Conservation (phyloP, 2,329 filamentous ascomycete genomes). For the Trichocomaceae sp. region DNA sequence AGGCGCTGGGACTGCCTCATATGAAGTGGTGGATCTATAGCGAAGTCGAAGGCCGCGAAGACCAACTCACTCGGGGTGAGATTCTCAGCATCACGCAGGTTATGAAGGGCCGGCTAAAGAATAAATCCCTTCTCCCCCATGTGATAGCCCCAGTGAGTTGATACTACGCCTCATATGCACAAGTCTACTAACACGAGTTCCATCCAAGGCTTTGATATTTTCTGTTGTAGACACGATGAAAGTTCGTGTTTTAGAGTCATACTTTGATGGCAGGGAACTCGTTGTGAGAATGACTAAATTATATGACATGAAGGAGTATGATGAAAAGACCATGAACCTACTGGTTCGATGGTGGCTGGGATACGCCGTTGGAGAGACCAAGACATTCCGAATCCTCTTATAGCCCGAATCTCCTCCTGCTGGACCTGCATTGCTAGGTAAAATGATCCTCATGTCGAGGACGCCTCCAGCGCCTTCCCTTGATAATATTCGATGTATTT, state of each 20-base stretch:
- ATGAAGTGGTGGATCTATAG: slow-evolving; percentile 13
- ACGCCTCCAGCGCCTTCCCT: too few relatives aligned
- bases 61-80: slow-evolving; percentile 12
- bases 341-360: slow-evolving; percentile 8
- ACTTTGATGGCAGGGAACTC: slow-evolving; percentile 13
- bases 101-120: slow-evolving; percentile 8
- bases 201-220: slow-evolving; percentile 13
- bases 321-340: neutral
- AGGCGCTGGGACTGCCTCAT: slow-evolving; percentile 9
- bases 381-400: neutral
- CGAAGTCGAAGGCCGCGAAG: slow-evolving; percentile 8
- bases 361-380: slow-evolving; percentile 10
- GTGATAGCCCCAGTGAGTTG: slow-evolving; percentile 13
- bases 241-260: slow-evolving; percentile 13
- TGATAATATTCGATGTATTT: too few relatives aligned
- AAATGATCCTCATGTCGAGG: too few relatives aligned
- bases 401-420: too few relatives aligned
- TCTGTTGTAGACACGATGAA: slow-evolving; percentile 12
- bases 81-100: slow-evolving; percentile 12
- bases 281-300: slow-evolving; percentile 11
- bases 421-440: too few relatives aligned
- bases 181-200: neutral
- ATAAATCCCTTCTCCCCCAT: slow-evolving; percentile 10
- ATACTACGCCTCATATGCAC: neutral
- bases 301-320: slow-evolving; percentile 6